Evolutionary conservation across 2,329 filamentous ascomycete genomes (phyloP).

Genomic region (Davidsoniella australis): DNA sequence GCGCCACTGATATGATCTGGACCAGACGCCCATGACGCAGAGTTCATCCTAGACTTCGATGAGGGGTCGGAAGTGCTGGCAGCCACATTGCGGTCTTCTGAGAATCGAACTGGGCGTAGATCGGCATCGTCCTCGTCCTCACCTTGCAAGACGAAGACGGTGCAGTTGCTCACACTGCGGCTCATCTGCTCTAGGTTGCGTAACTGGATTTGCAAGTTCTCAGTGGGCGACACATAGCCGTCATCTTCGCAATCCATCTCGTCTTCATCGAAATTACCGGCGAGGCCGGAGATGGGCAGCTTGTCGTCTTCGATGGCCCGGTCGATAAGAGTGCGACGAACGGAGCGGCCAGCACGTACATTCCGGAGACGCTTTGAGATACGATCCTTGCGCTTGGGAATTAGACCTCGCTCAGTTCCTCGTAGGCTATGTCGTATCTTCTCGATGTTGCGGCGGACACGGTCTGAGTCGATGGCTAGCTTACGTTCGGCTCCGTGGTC

Average conservation of each 20-base stretch:
- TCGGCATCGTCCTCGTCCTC: constrained; percentile 68
- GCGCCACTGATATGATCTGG: constrained; percentile 31
- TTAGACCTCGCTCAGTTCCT: constrained; percentile 4
- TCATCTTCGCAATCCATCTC: constrained; percentile 10
- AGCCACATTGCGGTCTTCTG: constrained; percentile 41
- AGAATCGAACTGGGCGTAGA: constrained; percentile 55
- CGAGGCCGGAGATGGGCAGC: not conserved
- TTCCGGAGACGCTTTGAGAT: constrained; percentile 7
- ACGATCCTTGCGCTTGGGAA: constrained; percentile 10
- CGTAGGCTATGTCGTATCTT: constrained; percentile 57
- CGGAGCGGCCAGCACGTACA: not conserved
- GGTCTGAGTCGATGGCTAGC: constrained; percentile 80
- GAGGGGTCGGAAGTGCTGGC: not conserved
- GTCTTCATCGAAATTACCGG: not conserved
- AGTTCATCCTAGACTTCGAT: not conserved
- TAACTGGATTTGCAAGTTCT: constrained; percentile 47
- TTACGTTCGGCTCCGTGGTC: constrained; percentile 94
- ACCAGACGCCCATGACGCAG: constrained; percentile 30
- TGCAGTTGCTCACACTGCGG: constrained; percentile 62
- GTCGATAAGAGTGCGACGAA: not conserved
- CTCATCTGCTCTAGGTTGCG: constrained; percentile 76
- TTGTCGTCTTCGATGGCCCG: constrained; percentile 5
- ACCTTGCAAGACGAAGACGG: constrained; percentile 60
- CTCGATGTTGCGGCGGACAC: constrained; percentile 92
- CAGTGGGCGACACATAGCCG: constrained; percentile 7